Evolutionary conservation across 1,284 basidiomycete species (phyloP).

Genomic region (Phenoliferia sp.): DNA sequence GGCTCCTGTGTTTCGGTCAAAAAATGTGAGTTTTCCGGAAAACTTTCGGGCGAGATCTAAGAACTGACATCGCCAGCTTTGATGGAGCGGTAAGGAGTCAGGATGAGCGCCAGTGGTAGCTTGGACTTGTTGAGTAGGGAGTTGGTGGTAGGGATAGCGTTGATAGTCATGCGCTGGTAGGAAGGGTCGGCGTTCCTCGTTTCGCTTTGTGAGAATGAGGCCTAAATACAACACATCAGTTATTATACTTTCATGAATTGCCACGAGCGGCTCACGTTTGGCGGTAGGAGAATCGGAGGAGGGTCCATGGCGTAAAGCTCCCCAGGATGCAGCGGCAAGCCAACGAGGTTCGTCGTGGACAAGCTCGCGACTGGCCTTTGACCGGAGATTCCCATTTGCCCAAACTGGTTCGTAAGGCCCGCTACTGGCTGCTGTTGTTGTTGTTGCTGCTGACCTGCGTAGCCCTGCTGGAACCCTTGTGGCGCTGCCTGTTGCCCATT

Average conservation of each 20-base stretch:
- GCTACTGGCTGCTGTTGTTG: constrained; percentile 45
- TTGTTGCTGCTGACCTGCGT: neutral
- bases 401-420: constrained; percentile 75
- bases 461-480: neutral
- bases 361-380: constrained; percentile 20
- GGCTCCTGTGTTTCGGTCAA: constrained; percentile 47
- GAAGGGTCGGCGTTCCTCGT: constrained; percentile 80
- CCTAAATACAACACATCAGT: constrained; percentile 36
- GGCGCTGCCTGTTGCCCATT: neutral
- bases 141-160: constrained; percentile 88
- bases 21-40: too few species aligned
- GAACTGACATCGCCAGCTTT: constrained; percentile 47
- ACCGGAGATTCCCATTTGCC: constrained; percentile 66
- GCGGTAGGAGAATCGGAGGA: constrained; percentile 82
- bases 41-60: neutral
- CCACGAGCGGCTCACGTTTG: constrained; percentile 49
- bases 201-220: constrained; percentile 74
- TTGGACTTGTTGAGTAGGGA: constrained; percentile 88
- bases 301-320: constrained; percentile 69
- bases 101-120: constrained; percentile 81
- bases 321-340: constrained; percentile 80
- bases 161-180: constrained; percentile 89
- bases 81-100: constrained; percentile 86
- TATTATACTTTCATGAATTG: too few species aligned
- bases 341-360: constrained; percentile 63